phyloP scores from a whole-genome alignment of 2,329 filamentous ascomycete genomes.

The Xylariaceae sp. region DNA sequence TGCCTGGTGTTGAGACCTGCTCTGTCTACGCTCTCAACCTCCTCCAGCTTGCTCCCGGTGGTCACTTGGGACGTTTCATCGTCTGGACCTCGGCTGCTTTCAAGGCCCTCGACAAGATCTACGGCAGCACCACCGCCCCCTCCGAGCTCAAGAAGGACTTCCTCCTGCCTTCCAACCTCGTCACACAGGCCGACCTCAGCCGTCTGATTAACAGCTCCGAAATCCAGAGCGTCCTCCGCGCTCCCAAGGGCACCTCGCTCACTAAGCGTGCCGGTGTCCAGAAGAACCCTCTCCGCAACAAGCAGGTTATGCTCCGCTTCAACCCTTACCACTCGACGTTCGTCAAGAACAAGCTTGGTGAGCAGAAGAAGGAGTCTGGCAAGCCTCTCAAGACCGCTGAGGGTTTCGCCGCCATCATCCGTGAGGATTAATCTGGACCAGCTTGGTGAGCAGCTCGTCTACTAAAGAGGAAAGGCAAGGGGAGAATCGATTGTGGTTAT shows the following conservation, averaged over 20 bases:
- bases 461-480: conserved; percentile 16
- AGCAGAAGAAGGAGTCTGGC: conserved; percentile 58
- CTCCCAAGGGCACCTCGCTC: conserved; percentile 81
- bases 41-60: conserved; percentile 97
- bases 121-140: conserved; percentile 85
- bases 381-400: conserved; percentile 50
- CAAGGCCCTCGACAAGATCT: conserved; percentile 93
- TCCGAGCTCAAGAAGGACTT: conserved; percentile 98
- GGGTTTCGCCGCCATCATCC: conserved; percentile 28
- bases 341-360: conserved; percentile 78
- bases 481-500: conserved; percentile 25
- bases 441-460: conserved; percentile 36
- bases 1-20: conserved; percentile 94
- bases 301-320: conserved; percentile 95
- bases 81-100: conserved; percentile 98
- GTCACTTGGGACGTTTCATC: conserved; percentile 97
- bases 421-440: conserved; percentile 29
- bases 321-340: conserved; percentile 97
- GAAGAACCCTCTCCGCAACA: conserved; percentile 99
- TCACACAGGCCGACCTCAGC: conserved; percentile 90
- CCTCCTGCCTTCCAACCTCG: conserved; percentile 87
- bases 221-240: conserved; percentile 92
- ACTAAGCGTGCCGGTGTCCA: conserved; percentile 89
- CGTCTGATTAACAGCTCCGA: conserved; percentile 99
- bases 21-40: conserved; percentile 94